Base-by-base conservation (phyloP, 495 filamentous ascomycete genomes). In the Friedmanniomyces endolithicus region DNA sequence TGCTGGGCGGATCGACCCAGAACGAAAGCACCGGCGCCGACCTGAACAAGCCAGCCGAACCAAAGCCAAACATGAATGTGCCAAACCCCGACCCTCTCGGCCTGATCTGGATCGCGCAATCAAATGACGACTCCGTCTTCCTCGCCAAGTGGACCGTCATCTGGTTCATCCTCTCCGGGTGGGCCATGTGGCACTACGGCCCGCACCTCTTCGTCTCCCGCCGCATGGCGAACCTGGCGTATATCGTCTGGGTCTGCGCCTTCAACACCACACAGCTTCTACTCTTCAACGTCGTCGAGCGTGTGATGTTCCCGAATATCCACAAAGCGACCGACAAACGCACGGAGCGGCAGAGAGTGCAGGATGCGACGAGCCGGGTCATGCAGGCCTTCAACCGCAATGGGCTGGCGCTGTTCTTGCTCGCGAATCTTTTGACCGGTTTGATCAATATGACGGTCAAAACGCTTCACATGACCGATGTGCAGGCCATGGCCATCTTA, bases 211-310 rank as follows among this genome's bases (percentile, higher is more conserved):
- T 72, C 1, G 87, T 96, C 6, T 97, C 92, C 4, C 82, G 92
- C 27, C 81, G 92, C 11, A 70, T 99, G 17, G 92, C 92, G 9
- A 97, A 97, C 64, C 79, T 95, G 50, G 89, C 92, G 0, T 99
- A 99, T 64, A 72, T 96, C 31, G 71, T 95, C 47, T 99, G 90
- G 90, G 83, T 94, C 16, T 72, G 80, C 12, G 82, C 88, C 6
- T 97, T 89, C 75, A 99, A 97, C 67, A 84, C 77, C 51, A 73
- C 70, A 7, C 87, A 95, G 65, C 68, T 99, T 17, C 73, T 85
- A 3, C 71, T 83, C 4, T 96, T 90, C 66, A 87, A 82, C 64
- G 62, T 80, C 31, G 75, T 88, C 14, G 90, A 97, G 65, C 79
- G 75, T 16, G 40, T 86, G 0, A 81, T 86, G 64, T 95, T 95